Evolutionary conservation across 1,284 basidiomycete species (phyloP).

Genomic region (Leccinum insolens): DNA sequence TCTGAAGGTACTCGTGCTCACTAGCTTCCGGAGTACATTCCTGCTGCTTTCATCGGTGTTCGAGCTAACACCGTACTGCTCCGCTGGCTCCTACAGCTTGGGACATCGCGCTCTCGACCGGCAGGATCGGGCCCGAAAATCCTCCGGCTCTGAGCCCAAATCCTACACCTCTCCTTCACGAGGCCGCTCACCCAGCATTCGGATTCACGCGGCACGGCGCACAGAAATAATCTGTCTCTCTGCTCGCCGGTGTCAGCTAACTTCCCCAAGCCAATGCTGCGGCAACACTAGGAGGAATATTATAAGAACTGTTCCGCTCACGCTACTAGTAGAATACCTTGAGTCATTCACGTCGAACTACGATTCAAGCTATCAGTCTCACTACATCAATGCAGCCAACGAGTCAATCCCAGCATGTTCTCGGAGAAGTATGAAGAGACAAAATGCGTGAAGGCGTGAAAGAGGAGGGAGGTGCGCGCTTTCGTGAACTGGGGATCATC

Average conservation of each 20-base stretch:
- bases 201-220: not conserved
- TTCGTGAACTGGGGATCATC: constrained; percentile 53
- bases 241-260: too few relatives aligned
- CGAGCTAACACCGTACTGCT: not conserved
- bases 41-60: too few relatives aligned
- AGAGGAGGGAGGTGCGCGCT: constrained; percentile 66
- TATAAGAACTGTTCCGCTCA: not conserved
- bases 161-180: too few relatives aligned
- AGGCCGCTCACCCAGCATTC: not conserved
- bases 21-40: too few relatives aligned
- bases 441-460: constrained; percentile 77
- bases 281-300: not conserved
- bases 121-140: not conserved
- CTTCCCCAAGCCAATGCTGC: not conserved
- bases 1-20: too few relatives aligned
- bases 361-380: not conserved
- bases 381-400: not conserved
- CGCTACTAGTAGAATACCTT: not conserved
- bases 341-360: not conserved
- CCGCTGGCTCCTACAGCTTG: not conserved
- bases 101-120: not conserved
- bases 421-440: constrained; percentile 73
- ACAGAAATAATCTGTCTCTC: too few relatives aligned
- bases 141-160: too few relatives aligned
- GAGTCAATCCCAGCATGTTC: not conserved